A percentile compares a stretch with the other conserved stretches of the same genome.
Conservation (phyloP, 2,329 filamentous ascomycete species). For the Byssothecium circinans region DNA sequence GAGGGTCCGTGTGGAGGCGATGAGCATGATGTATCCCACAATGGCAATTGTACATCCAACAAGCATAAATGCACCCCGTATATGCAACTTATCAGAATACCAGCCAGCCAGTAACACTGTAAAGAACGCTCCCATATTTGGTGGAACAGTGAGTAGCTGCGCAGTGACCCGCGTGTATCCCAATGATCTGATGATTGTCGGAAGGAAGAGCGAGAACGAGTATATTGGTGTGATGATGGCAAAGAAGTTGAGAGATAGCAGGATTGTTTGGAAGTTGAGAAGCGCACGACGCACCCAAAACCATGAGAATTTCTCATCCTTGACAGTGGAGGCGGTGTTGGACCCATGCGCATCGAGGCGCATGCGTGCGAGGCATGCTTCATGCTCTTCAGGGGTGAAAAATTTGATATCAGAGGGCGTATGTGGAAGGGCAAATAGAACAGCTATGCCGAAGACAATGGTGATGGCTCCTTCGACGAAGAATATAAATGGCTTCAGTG, state of each 20-base stretch:
- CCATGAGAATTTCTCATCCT: conserved; percentile 47
- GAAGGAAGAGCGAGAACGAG: conserved; percentile 45
- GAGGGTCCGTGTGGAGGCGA: conserved; percentile 42
- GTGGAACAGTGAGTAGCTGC: conserved; percentile 43
- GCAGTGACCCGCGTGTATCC: conserved; percentile 44
- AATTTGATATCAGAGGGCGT: conserved; percentile 43
- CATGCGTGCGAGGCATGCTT: conserved; percentile 30
- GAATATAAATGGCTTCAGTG: conserved; percentile 34
- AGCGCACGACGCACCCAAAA: conserved; percentile 43
- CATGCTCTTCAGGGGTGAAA: conserved; percentile 30
- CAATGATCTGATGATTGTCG: conserved; percentile 42
- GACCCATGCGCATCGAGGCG: conserved; percentile 31
- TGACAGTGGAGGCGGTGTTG: conserved; percentile 27
- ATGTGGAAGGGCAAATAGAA: conserved; percentile 58
- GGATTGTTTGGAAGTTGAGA: conserved; percentile 39
- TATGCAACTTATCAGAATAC: conserved; percentile 47
- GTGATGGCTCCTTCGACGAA: conserved; percentile 38
- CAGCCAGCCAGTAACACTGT: conserved; percentile 45
- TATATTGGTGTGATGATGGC: conserved; percentile 51
- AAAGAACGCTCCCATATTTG: conserved; percentile 49
- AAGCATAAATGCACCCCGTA: conserved; percentile 53
- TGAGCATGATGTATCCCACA: conserved; percentile 58
- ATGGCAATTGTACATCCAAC: conserved; percentile 51
- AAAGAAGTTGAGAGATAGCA: conserved; percentile 43
- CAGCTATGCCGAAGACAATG: conserved; percentile 44